Conservation (phyloP, 2,329 filamentous ascomycete species). For the Alternaria hordeiaustralica region DNA sequence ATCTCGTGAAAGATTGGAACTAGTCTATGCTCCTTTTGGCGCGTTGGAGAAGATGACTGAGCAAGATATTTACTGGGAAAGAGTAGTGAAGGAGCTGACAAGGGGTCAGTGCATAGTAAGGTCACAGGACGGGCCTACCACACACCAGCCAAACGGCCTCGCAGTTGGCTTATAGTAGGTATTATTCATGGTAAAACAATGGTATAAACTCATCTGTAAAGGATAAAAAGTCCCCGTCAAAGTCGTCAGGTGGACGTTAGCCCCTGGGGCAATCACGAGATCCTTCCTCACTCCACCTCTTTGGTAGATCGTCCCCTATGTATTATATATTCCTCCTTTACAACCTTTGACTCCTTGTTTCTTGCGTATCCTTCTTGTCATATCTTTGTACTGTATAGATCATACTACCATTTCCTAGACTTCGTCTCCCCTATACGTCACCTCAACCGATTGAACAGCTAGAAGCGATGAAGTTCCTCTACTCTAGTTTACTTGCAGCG, state of each 20-base stretch:
- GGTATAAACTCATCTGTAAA: neutral
- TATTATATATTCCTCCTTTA: neutral
- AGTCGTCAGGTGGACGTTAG: neutral
- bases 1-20: neutral
- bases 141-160: neutral
- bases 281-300: neutral
- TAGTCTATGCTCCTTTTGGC: neutral
- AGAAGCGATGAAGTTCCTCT: neutral
- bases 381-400: neutral
- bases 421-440: neutral
- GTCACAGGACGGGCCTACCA: neutral
- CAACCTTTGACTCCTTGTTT: accelerated
- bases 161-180: neutral
- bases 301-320: neutral
- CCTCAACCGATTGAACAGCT: neutral
- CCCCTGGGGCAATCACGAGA: neutral
- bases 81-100: neutral
- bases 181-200: neutral
- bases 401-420: neutral
- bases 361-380: neutral
- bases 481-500: neutral
- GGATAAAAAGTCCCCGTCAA: neutral
- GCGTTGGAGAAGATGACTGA: neutral
- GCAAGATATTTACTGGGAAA: neutral
- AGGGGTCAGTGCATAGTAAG: neutral